A percentile compares a stretch with the other conserved stretches of the same genome.
phyloP scores from a whole-genome alignment of 2,329 filamentous ascomycete genomes.

The Venturia carpophila region DNA sequence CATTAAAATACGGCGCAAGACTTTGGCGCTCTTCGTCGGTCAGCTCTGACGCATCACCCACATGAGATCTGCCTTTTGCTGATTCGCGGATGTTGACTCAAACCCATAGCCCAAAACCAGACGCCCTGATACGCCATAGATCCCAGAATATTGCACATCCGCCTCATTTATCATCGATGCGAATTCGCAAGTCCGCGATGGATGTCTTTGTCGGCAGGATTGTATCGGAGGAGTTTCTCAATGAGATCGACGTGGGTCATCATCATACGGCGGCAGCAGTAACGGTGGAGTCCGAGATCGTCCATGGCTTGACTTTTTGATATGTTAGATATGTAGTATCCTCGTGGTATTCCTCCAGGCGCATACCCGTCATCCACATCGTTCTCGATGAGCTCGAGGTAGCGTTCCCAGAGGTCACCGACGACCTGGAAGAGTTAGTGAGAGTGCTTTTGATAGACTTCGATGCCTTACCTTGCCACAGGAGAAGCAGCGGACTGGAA shows the following conservation, averaged over 20 bases:
- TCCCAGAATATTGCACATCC: too few relatives aligned
- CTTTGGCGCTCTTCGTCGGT: too few relatives aligned
- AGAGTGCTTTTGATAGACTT: slow-evolving; percentile 19
- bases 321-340: slow-evolving; percentile 13
- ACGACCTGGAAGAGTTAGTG: slow-evolving; percentile 60
- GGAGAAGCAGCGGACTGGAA: slow-evolving; percentile 96
- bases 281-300: slow-evolving; percentile 82
- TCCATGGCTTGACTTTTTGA: slow-evolving; percentile 81
- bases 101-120: too few relatives aligned
- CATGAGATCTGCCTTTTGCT: too few relatives aligned
- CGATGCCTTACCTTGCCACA: slow-evolving; percentile 76
- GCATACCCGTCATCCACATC: slow-evolving; percentile 34
- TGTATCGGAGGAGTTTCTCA: slow-evolving; percentile 73
- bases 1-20: too few relatives aligned
- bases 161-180: background rate
- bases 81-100: too few relatives aligned
- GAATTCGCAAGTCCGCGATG: slow-evolving; percentile 2
- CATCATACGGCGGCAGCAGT: slow-evolving; percentile 98
- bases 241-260: slow-evolving; percentile 99
- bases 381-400: slow-evolving; percentile 75
- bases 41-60: too few relatives aligned
- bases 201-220: slow-evolving; percentile 19
- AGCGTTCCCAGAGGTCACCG: slow-evolving; percentile 95
- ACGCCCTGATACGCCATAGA: too few relatives aligned
- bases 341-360: background rate